A percentile compares a stretch with the other conserved stretches of the same genome.
phyloP scores from a whole-genome alignment of 1,284 basidiomycete species.

The Sanghuangporus sanghuang region DNA sequence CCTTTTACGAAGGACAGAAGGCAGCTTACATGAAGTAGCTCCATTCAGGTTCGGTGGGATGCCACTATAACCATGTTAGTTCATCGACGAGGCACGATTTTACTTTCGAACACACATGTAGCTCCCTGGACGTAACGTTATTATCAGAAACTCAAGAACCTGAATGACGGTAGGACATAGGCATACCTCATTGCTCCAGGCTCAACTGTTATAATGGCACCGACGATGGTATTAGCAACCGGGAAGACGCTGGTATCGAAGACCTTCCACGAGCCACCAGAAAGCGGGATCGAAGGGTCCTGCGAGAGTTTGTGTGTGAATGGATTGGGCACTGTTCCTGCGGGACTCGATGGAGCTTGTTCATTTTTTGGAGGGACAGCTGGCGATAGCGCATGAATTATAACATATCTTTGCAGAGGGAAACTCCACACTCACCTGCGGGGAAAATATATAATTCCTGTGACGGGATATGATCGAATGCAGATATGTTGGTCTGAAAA shows the following conservation, averaged over 20 bases:
- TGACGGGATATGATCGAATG: conserved; percentile 53
- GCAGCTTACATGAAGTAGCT: conserved; percentile 42
- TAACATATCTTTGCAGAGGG: conserved; percentile 32
- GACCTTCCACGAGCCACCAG: conserved; percentile 61
- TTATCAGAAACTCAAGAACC: background rate
- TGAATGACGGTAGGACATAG: conserved; percentile 7
- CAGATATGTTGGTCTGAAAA: conserved; percentile 50
- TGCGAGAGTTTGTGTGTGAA: conserved; percentile 53
- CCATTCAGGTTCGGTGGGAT: conserved; percentile 69
- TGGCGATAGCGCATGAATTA: conserved; percentile 36
- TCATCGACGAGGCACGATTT: conserved; percentile 1
- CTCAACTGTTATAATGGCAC: conserved; percentile 62
- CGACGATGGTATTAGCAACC: conserved; percentile 54
- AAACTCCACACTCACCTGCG: conserved; percentile 31
- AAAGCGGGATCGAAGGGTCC: conserved; percentile 40
- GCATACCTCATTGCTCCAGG: conserved; percentile 58
- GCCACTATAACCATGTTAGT: conserved; percentile 46
- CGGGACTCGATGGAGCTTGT: conserved; percentile 39
- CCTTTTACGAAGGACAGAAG: background rate
- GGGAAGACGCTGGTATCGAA: conserved; percentile 51
- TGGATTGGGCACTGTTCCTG: conserved; percentile 46
- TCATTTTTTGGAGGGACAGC: conserved; percentile 35
- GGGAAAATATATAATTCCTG: conserved; percentile 68
- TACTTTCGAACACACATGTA: conserved; percentile 33
- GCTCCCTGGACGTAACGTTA: conserved; percentile 31